These are phyloP conservation scores for Dendryphion nanum DNA, from an alignment of 2,329 filamentous ascomycete genomes.

Conservation along the genomic window DNA sequence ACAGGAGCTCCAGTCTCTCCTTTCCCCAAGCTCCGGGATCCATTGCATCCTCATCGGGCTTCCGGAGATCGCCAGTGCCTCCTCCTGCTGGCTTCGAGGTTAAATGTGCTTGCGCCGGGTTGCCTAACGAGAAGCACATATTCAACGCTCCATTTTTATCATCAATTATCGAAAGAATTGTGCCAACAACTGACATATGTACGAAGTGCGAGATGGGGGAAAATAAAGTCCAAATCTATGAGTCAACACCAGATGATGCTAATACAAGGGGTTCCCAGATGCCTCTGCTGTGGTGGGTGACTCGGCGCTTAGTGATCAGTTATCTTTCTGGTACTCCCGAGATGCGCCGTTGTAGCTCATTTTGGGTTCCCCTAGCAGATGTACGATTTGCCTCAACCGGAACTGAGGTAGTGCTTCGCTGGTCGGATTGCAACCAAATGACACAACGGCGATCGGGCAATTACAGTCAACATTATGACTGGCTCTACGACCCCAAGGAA, in stretches of 20 bases:
- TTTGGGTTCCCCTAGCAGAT: conserved; percentile 21
- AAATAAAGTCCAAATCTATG: conserved; percentile 14
- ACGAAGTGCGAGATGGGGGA: conserved; percentile 11
- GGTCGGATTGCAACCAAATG: conserved; percentile 25
- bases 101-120: conserved; percentile 10
- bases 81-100: conserved; percentile 9
- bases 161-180: not conserved
- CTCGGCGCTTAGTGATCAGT: conserved; percentile 13
- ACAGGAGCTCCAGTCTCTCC: conserved; percentile 6
- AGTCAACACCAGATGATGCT: conserved; percentile 6
- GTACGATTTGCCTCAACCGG: conserved; percentile 4
- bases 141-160: conserved; percentile 10
- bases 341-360: conserved; percentile 12
- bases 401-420: conserved; percentile 10
- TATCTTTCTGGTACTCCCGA: conserved; percentile 4
- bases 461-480: conserved; percentile 15
- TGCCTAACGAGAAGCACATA: conserved; percentile 14
- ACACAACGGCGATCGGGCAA: conserved; percentile 8
- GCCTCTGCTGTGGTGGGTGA: conserved; percentile 14
- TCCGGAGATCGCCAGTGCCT: conserved; percentile 5
- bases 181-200: conserved; percentile 7
- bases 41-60: conserved; percentile 2
- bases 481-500: conserved; percentile 12
- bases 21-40: conserved; percentile 3
- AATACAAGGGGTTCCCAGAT: not conserved